Percentiles rank a stretch among this genome's conserved stretches.
Evolutionary conservation across 2,329 filamentous ascomycete genomes (phyloP).

Genomic region (Penicillium nordicum): DNA sequence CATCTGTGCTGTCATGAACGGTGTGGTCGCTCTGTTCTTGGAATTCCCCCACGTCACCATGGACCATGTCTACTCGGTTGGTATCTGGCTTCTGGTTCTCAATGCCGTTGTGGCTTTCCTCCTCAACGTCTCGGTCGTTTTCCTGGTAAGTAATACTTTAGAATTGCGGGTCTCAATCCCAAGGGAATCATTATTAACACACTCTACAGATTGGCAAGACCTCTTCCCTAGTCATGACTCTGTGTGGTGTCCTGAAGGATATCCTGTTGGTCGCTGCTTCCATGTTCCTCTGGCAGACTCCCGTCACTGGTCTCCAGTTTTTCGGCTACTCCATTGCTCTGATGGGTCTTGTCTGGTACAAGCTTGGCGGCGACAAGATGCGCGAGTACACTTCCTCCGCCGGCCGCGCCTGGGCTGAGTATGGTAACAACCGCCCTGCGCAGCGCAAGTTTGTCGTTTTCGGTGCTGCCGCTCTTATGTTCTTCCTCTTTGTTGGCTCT

Average conservation of each 20-base stretch:
- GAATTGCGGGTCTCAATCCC: no score
- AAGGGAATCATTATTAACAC: neutral
- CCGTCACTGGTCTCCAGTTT: constrained; percentile 67
- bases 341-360: constrained; percentile 64
- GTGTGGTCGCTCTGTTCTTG: constrained; percentile 64
- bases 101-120: constrained; percentile 78
- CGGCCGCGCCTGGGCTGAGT: constrained; percentile 78
- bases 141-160: constrained; percentile 60
- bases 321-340: constrained; percentile 75
- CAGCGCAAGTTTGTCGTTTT: constrained; percentile 75
- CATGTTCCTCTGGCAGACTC: constrained; percentile 73
- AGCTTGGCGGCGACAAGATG: constrained; percentile 71
- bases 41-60: constrained; percentile 66
- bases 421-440: constrained; percentile 71
- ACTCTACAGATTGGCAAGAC: constrained; percentile 73
- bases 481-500: constrained; percentile 64
- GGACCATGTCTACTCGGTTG: constrained; percentile 63
- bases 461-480: constrained; percentile 60
- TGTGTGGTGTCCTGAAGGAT: constrained; percentile 83
- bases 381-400: constrained; percentile 73
- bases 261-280: constrained; percentile 76
- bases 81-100: constrained; percentile 61
- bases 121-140: constrained; percentile 80
- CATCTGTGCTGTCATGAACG: constrained; percentile 77
- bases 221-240: constrained; percentile 78